Evolutionary conservation across 1,284 basidiomycete genomes (phyloP), one percentile per base, ranked within the genome.

Genomic region (Golubevia sp.): DNA sequence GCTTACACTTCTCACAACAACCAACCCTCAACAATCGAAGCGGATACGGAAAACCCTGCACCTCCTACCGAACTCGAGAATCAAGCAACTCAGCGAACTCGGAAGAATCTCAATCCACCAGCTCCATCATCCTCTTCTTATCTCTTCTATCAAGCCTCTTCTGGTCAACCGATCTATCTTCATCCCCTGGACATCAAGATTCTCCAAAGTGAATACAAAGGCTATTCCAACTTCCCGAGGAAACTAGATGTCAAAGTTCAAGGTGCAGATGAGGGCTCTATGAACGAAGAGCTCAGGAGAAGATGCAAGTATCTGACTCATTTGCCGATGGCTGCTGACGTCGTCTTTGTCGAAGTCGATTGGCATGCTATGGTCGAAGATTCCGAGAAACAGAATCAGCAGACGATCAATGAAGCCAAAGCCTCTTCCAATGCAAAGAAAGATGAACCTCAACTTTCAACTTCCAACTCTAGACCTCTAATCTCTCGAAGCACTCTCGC

Each of bases 111-210:
- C 57, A 82, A 82, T 27, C 79, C 79, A 8, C 77, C 77, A 8
- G 66, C 74, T 52, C 74, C 77, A 26, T 66, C 68, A 24, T 64
- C 64, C 1, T 71, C 79, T 0, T 74, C 77, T 8, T 98, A 97
- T 85, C 93, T 92, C 77, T 99, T 93, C 84, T 99, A 97, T 84
- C 97, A 99, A 84, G 92, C 94, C 11, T 90, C 93, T 0, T 92
- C 92, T 1, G 97, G 96, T 18, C 88, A 93, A 66, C 92, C 93
- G 20, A 88, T 98, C 74, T 99, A 92, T 86, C 88, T 99, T 15
- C 94, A 97, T 79, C 95, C 96, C 1, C 88, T 99, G 49, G 96
- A 99, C 83, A 97, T 96, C 85, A 92, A 91, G 84, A 94, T 97
- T 62, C 87, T 99, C 15, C 87, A 94, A 18, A 88, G 92, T 11